phyloP scores from a whole-genome alignment of 1,284 basidiomycete species.

The Earliella scabrosa region DNA sequence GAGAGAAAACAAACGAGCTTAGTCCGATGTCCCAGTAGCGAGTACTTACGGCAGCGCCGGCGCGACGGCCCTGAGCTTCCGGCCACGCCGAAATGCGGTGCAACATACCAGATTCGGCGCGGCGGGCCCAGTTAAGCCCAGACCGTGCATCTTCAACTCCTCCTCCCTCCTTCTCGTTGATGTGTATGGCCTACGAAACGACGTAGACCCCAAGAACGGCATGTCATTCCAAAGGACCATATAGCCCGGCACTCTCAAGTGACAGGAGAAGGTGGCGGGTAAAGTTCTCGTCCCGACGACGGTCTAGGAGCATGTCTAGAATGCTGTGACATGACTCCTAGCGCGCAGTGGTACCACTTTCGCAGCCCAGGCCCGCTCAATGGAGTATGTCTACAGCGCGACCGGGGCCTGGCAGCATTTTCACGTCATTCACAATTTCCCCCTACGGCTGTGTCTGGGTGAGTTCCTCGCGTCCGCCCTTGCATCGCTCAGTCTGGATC shows the following conservation, averaged over 20 bases:
- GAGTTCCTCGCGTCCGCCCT: conserved; percentile 9
- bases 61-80: no score
- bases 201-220: no score
- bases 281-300: neutral
- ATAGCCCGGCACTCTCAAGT: neutral
- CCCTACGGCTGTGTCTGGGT: conserved; percentile 10
- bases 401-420: conserved; percentile 1
- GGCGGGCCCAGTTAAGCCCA: no score
- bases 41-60: no score
- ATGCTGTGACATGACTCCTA: conserved; percentile 4
- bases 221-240: no score
- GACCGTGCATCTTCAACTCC: neutral
- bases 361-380: conserved; percentile 10
- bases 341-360: conserved; percentile 4
- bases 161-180: conserved; percentile 1
- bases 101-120: conserved; percentile 4
- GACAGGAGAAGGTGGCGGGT: neutral
- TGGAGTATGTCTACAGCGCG: conserved; percentile 1
- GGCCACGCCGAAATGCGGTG: conserved; percentile 4
- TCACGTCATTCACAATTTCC: neutral
- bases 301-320: neutral
- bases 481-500: conserved; percentile 18
- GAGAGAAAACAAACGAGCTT: no score
- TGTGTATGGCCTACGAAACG: conserved; percentile 7
- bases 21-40: no score